Evolutionary conservation across 805 yeast species (phyloP), one percentile per base, ranked within the genome.

Genomic region (Cyberlindnera maclurae): DNA sequence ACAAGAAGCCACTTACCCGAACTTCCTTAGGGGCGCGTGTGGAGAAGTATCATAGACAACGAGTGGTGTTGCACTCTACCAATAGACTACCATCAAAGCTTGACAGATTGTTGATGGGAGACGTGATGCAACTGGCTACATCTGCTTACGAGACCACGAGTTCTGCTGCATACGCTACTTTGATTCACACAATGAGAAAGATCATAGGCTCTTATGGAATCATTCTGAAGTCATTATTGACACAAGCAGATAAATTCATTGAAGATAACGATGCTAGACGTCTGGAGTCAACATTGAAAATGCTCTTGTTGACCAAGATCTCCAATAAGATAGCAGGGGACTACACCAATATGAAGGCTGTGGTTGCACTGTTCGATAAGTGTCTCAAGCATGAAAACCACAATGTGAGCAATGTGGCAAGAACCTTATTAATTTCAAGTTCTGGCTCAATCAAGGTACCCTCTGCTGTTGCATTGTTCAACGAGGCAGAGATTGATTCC

Each of bases 121-220:
- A 87, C 55, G 64, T 89, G 8, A 75, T 83, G 12, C 57, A 63
- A 11, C 56, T 83, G 16, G 68, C 89, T 0, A 70, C 82, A 8
- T 84, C 96, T 0, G 67, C 80, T 1, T 90, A 85, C 53, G 64
- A 79, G 0, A 77, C 77, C 4, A 74, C 84, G n/a, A 71, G 87
- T 1, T 64, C 69, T 9, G 73, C 80, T 15, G 94, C 96, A 0
- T 86, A 82, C 39, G 58, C 71, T 0, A 73, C 82, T 2, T 60
- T 93, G 40, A 70, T 76, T 3, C 79, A 81, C 22, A 76, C 84
- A 1, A 73, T 84, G 70, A 81, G 77, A 49, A 75, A 82, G 41
- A 63, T 90, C 4, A 69, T 78, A 46, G 84, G 85, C 0, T 72
- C 87, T 0, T 79, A 82, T 43, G 67, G 72, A 15, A 55, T 70